Evolutionary conservation across 1,284 basidiomycete genomes (phyloP).

Genomic region (Neotropicomus parvogracilis): DNA sequence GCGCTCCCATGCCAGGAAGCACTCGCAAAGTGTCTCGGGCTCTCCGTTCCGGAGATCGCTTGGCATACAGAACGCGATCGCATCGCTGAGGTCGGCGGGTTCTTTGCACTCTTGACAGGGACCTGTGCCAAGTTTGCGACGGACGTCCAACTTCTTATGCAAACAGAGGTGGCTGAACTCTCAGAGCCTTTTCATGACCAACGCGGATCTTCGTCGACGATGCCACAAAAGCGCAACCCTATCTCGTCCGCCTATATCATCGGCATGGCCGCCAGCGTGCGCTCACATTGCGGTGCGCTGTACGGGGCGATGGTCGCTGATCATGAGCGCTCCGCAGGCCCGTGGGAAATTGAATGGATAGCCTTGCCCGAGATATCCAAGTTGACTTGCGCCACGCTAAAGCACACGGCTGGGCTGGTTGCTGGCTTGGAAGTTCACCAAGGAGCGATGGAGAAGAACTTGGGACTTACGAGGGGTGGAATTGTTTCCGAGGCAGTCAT

Average conservation of each 20-base stretch:
- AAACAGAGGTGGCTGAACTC: slow-evolving; percentile 43
- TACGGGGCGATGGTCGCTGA: slow-evolving; percentile 47
- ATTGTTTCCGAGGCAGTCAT: slow-evolving; percentile 45
- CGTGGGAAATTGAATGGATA: slow-evolving; percentile 49
- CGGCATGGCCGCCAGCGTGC: slow-evolving; percentile 39
- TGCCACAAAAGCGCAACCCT: slow-evolving; percentile 47
- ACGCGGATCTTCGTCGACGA: slow-evolving; percentile 44
- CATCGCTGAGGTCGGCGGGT: slow-evolving; percentile 40
- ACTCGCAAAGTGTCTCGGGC: slow-evolving; percentile 34
- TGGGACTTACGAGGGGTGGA: slow-evolving; percentile 36
- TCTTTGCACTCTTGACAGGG: slow-evolving; percentile 40
- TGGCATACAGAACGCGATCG: slow-evolving; percentile 46
- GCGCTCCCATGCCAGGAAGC: slow-evolving; percentile 37
- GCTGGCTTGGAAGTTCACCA: slow-evolving; percentile 39
- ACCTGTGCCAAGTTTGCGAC: slow-evolving; percentile 43
- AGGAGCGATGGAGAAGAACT: slow-evolving; percentile 38
- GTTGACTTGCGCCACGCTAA: slow-evolving; percentile 38
- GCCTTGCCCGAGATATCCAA: slow-evolving; percentile 42
- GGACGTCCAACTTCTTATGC: slow-evolving; percentile 45
- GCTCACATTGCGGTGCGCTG: slow-evolving; percentile 36
- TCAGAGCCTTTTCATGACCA: slow-evolving; percentile 41
- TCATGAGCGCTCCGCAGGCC: slow-evolving; percentile 45
- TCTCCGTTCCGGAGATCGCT: slow-evolving; percentile 39
- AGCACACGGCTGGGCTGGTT: slow-evolving; percentile 35
- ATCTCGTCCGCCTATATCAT: slow-evolving; percentile 42